A percentile compares a stretch with the other conserved stretches of the same genome.
Evolutionary conservation across 345 rosid genomes (phyloP).

Genomic region (Aurinia saxatilis): DNA sequence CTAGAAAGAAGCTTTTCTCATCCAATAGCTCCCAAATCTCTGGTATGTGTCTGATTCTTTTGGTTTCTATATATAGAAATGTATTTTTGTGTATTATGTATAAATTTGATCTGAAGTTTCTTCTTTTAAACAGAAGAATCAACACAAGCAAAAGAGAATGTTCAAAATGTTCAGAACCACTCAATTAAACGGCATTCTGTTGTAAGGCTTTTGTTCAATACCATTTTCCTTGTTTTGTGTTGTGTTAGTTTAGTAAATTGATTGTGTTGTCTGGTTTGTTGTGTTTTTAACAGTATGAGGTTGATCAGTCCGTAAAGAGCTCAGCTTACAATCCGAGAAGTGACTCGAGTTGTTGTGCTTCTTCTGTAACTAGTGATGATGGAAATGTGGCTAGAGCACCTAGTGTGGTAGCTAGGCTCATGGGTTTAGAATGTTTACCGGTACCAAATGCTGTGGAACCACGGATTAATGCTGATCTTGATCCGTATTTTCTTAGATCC

Average conservation of each 20-base stretch:
- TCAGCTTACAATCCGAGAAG: slow-evolving; percentile 46
- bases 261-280: background rate
- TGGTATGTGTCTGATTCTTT: slow-evolving; percentile 34
- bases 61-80: background rate
- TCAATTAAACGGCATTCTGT: slow-evolving; percentile 2
- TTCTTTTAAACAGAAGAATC: slow-evolving; percentile 16
- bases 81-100: background rate
- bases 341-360: slow-evolving; percentile 82
- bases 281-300: slow-evolving; percentile 51
- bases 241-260: slow-evolving; percentile 28
- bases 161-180: slow-evolving; percentile 19
- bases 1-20: slow-evolving; percentile 87
- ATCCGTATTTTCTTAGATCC: slow-evolving; percentile 53
- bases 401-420: slow-evolving; percentile 90
- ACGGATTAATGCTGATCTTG: slow-evolving; percentile 40
- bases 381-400: slow-evolving; percentile 73
- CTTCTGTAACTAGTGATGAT: slow-evolving; percentile 89
- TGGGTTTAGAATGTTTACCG: slow-evolving; percentile 92
- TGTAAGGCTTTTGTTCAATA: no score
- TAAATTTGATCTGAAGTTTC: slow-evolving; percentile 1
- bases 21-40: slow-evolving; percentile 27
- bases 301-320: slow-evolving; percentile 50
- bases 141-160: slow-evolving; percentile 23
- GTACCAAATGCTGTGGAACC: slow-evolving; percentile 43
- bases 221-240: background rate